phyloP scores from a whole-genome alignment of 139 green algal species.

The Tetratostichococcus sp. region DNA sequence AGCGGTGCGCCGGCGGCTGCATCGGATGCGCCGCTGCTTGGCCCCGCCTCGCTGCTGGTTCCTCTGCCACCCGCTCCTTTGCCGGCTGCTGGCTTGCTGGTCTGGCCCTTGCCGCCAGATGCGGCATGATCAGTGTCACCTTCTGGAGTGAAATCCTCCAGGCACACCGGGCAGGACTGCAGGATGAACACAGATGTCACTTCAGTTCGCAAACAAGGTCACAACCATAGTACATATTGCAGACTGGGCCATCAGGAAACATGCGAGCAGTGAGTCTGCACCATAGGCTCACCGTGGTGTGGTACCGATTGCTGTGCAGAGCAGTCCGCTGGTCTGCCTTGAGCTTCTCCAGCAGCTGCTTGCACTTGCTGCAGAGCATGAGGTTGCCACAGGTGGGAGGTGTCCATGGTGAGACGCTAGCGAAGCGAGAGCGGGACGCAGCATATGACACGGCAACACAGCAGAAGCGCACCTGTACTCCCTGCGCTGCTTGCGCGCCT shows the following conservation, averaged over 20 bases:
- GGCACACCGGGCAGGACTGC: constrained; percentile 43
- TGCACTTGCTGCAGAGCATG: not conserved
- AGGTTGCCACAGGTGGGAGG: too few relatives aligned
- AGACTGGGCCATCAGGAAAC: too few relatives aligned
- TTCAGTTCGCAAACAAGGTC: too few relatives aligned
- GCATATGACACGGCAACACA: not conserved
- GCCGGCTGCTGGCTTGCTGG: too few relatives aligned
- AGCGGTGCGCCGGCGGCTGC: not conserved
- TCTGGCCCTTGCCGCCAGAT: too few relatives aligned
- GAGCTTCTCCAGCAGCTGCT: constrained; percentile 28
- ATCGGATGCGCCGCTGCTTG: not conserved
- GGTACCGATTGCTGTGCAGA: constrained; percentile 16
- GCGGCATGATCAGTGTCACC: too few relatives aligned
- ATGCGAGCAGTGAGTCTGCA: too few relatives aligned
- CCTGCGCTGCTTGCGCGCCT: not conserved
- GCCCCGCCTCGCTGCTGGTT: not conserved
- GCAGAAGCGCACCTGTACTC: constrained; percentile 1
- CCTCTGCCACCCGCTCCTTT: too few relatives aligned
- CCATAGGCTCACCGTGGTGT: constrained; percentile 12
- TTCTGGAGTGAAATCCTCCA: constrained; percentile 34
- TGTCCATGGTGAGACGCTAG: too few relatives aligned
- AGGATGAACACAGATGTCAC: too few relatives aligned
- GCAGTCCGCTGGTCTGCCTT: constrained; percentile 12
- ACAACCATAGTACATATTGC: too few relatives aligned
- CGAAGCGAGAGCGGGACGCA: too few relatives aligned